Base-by-base conservation (phyloP, 2,329 filamentous ascomycete genomes). In the Rhexocercosporidium sp. region DNA sequence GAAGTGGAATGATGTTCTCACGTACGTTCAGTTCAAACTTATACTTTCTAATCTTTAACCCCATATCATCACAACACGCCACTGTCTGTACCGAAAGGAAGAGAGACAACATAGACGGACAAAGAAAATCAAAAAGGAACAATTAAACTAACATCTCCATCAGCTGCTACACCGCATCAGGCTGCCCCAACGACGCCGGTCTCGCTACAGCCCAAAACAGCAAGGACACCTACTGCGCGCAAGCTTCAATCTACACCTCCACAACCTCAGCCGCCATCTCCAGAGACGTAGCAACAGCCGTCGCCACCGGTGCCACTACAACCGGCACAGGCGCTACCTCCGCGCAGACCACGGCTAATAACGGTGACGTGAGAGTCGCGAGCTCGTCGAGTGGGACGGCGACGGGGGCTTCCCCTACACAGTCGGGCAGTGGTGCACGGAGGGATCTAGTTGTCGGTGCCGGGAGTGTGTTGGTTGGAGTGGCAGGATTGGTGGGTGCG, bases 101-200 rank as follows among this genome's bases (percentile, higher is more conserved):
- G 34, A 37, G 12, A 9, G 12, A 31, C 29, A 5, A 37, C 4
- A n/a, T n/a, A 47, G 12, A n/a, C 18, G 8, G 18, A 9, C 2
- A 47, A 47, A 6, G 22, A 47, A n/a, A 47, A 11, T 12, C n/a
- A n/a, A n/a, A n/a, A 18, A n/a, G 7, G 34, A 29, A 47, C 11
- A n/a, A n/a, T 54, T 14, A 18, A 7, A 59, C 66, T 71, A 65
- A 70, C 69, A 69, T 51, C 18, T 12, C 16, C 8, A 0, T 27
- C 46, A 3, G 25, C 22, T 22, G 9, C 16, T 66, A 66, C 84
- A 82, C 37, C 90, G 88, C 84, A 90, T 88, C 81, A 85, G 87
- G 88, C 81, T 90, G 88, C 80, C 86, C 87, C 62, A 77, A 80
- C 70, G 81, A 84, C 73, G 69, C 79, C 18, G 77, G 76, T 59